Base-by-base conservation (phyloP, 345 rosid species). In the Nephelium lappaceum region DNA sequence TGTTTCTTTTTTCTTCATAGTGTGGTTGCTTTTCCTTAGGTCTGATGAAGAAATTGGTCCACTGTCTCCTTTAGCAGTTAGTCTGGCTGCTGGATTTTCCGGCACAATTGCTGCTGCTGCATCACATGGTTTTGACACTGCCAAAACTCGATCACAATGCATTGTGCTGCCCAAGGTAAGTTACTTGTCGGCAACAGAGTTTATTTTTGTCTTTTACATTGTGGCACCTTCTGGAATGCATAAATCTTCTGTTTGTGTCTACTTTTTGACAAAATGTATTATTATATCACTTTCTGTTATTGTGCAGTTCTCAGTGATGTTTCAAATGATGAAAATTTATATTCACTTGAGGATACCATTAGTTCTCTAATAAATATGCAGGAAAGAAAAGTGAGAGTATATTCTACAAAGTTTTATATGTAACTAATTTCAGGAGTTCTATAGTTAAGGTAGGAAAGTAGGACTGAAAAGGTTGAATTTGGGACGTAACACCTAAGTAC, bases 71-170 rank as follows among this genome's bases (percentile, higher is more conserved):
- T 61, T 92, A 66, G 81, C 89, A 55, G 83, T 88, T 78, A 96
- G 93, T 77, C 74, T 91, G 74, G 94, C 97, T 0, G 98, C 98
- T 78, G 97, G 95, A 23, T 77, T 94, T 79, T 94, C 98, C 0
- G 95, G 98, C 80, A 82, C 89, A 39, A 19, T 91, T 76, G 99
- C 94, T 79, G 97, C 98, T 74, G 98, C 95, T 61, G 95, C 91
- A 78, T 96, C 99, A 70, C 99, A 94, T 75, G 82, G 92, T 87
- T 92, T 96, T 75, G 99, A 94, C 85, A 96, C 98, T 24, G 92
- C 97, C 12, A 92, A 86, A 85, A 84, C 86, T 79, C 90, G 99
- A 60, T 85, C 95, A n/a, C 94, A 89, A 73, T 93, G 95, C 83
- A 85, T 80, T 19, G 97, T 96, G 85, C 77, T 92, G 80, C 99